Conservation (phyloP, 306 rosid genomes). For the Cucurbita moschata region DNA sequence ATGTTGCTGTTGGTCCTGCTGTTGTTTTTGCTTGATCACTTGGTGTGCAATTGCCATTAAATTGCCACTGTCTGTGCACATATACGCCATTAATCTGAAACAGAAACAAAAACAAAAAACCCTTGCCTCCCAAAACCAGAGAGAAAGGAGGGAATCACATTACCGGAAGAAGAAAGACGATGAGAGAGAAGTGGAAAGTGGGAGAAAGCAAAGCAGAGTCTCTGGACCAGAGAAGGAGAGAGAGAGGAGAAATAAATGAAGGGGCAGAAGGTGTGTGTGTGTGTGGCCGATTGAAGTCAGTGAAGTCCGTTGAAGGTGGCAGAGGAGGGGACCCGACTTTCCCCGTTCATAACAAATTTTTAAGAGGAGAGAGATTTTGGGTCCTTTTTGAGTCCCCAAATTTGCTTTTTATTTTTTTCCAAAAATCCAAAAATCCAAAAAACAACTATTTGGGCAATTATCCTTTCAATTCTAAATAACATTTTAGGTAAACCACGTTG, state of each 20-base stretch:
- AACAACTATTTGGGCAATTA: not conserved
- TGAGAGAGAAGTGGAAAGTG: not conserved
- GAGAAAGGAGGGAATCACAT: not conserved
- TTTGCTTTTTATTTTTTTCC: not conserved
- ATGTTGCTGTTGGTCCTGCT: conserved; percentile 37
- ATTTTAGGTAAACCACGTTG: too few species aligned
- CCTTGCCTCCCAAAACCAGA: too few species aligned
- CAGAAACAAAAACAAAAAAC: not conserved
- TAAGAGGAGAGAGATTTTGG: not conserved
- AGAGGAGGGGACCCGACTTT: not conserved
- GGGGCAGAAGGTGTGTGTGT: not conserved
- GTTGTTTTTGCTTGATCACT: conserved; percentile 77
- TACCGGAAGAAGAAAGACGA: not conserved
- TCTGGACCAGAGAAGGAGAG: not conserved
- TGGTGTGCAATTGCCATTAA: conserved; percentile 97
- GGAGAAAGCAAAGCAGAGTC: not conserved
- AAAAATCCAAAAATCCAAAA: not conserved
- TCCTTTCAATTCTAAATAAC: not conserved
- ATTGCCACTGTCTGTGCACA: conserved; percentile 92
- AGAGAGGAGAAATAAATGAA: not conserved
- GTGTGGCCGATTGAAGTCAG: not conserved
- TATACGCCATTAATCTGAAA: conserved; percentile 39
- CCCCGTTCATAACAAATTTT: not conserved
- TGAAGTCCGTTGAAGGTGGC: not conserved
- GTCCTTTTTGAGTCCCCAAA: not conserved